Percentiles rank a stretch among this genome's conserved stretches.
Conservation (phyloP, 768 basidiomycete species). For the Trametes cingulata region DNA sequence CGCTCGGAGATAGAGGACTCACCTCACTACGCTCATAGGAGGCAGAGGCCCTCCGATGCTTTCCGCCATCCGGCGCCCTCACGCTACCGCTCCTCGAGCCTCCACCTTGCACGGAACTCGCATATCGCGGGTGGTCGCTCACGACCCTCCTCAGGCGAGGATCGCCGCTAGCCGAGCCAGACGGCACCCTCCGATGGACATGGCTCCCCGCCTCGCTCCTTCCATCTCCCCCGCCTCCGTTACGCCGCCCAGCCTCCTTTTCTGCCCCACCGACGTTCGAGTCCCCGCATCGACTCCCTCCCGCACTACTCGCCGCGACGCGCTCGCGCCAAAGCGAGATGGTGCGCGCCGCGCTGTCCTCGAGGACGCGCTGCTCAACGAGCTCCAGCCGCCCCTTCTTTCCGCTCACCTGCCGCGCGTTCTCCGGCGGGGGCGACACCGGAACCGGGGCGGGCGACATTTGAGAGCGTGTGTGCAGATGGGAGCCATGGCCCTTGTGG, state of each 20-base stretch:
- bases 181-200: constrained; percentile 19
- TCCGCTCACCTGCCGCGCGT: constrained; percentile 27
- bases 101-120: constrained; percentile 5
- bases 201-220: constrained; percentile 28
- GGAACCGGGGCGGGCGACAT: background rate
- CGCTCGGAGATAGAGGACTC: background rate
- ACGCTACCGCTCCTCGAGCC: constrained; percentile 5
- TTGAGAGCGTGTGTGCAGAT: background rate
- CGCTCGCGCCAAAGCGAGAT: constrained; percentile 38
- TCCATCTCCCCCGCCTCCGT: background rate
- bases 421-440: constrained; percentile 16
- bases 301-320: constrained; percentile 33
- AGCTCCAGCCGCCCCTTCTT: constrained; percentile 30
- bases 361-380: constrained; percentile 35
- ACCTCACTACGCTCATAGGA: constrained; percentile 35
- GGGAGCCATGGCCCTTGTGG: background rate
- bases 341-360: constrained; percentile 37
- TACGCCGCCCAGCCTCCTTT: background rate
- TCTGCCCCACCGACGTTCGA: background rate
- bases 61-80: constrained; percentile 1
- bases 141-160: constrained; percentile 22
- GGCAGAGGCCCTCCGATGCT: constrained; percentile 6
- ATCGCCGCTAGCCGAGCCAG: constrained; percentile 10
- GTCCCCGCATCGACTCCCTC: constrained; percentile 12
- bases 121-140: constrained; percentile 17